Conservation (phyloP, 106 monocot genomes). For the Platanthera guangdongensis region DNA sequence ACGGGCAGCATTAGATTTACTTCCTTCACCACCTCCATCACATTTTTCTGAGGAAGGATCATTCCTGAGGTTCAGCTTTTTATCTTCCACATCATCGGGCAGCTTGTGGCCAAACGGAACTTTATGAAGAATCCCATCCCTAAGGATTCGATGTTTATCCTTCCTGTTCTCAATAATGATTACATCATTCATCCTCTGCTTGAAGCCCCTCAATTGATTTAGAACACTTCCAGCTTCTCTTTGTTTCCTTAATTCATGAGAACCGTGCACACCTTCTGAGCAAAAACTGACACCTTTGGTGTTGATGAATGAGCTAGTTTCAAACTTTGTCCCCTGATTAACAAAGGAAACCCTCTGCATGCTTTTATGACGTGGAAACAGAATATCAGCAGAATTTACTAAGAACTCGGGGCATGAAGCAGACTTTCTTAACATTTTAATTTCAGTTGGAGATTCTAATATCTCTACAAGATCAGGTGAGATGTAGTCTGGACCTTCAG, state of each 20-base stretch:
- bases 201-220: slow-evolving; percentile 22
- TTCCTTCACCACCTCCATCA: slow-evolving; percentile 1
- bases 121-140: slow-evolving; percentile 70
- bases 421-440: background rate
- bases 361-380: background rate
- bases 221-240: slow-evolving; percentile 1
- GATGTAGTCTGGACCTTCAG: slow-evolving; percentile 19
- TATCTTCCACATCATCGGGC: slow-evolving; percentile 13
- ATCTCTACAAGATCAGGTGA: slow-evolving; percentile 10
- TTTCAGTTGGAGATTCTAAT: background rate
- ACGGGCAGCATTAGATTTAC: slow-evolving; percentile 1
- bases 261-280: background rate
- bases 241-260: slow-evolving; percentile 7
- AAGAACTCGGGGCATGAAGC: background rate
- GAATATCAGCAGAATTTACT: background rate
- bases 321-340: background rate
- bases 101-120: slow-evolving; percentile 51
- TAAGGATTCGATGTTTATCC: slow-evolving; percentile 35
- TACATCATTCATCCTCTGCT: slow-evolving; percentile 32
- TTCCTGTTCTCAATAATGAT: slow-evolving; percentile 29
- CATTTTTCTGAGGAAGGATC: background rate
- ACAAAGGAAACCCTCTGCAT: slow-evolving; percentile 1
- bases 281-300: background rate
- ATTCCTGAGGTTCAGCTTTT: background rate
- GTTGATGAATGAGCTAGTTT: background rate